These are phyloP conservation scores for Pachyrhizus erosus DNA, from an alignment of 306 rosid species.

Conservation along the genomic window DNA sequence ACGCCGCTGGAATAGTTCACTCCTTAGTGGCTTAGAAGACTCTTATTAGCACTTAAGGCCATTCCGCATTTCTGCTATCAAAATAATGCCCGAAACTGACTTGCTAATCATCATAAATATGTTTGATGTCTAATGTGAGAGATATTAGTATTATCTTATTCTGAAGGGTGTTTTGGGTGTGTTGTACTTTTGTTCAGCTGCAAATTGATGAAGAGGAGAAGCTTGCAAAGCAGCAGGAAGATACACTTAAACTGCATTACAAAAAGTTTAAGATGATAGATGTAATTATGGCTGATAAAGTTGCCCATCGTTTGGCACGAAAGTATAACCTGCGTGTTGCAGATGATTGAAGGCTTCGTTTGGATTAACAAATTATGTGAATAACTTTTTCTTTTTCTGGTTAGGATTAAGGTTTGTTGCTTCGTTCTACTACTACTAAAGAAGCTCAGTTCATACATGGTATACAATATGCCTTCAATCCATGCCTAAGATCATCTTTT, in stretches of 20 bases:
- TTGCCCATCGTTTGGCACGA: conserved; percentile 64
- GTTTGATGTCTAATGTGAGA: not conserved
- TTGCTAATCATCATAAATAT: not conserved
- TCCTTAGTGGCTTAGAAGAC: not conserved
- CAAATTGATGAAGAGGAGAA: conserved; percentile 67
- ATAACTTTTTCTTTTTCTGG: not conserved
- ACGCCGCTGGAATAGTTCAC: not conserved
- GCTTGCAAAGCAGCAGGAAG: conserved; percentile 68
- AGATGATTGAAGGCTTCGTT: conserved; percentile 46
- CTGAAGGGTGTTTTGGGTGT: conserved; percentile 14
- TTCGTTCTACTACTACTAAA: not conserved
- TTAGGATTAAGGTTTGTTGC: conserved; percentile 10
- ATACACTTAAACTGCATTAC: conserved; percentile 51
- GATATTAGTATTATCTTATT: not conserved
- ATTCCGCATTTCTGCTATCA: conserved; percentile 8
- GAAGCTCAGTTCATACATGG: not conserved
- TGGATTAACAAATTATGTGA: not conserved
- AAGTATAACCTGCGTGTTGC: conserved; percentile 41
- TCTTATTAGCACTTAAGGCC: not conserved
- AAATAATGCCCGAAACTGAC: conserved; percentile 6
- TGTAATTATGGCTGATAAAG: conserved; percentile 59
- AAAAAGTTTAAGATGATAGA: conserved; percentile 67
- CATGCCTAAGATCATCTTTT: not conserved
- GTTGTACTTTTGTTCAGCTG: conserved; percentile 42
- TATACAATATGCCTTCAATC: not conserved